A percentile compares a stretch with the other conserved stretches of the same genome.
Evolutionary conservation across 2,329 filamentous ascomycete genomes (phyloP).

Genomic region (Trichophaea hybrida): DNA sequence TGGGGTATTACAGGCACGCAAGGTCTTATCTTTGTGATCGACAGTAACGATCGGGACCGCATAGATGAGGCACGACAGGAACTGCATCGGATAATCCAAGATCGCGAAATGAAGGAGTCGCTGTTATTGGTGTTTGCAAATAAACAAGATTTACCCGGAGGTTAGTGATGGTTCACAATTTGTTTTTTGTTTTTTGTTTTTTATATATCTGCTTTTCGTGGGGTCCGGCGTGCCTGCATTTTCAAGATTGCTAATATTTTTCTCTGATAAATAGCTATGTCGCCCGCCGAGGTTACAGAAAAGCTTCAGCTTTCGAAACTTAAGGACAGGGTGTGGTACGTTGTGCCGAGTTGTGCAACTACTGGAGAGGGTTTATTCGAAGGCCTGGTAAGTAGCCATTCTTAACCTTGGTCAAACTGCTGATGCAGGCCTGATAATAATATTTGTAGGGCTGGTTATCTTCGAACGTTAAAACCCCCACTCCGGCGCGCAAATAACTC

Average conservation of each 20-base stretch:
- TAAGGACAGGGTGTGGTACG: slow-evolving; percentile 74
- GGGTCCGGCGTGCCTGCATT: neutral
- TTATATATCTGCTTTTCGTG: neutral
- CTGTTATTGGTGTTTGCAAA: slow-evolving; percentile 93
- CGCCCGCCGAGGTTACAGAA: slow-evolving; percentile 64
- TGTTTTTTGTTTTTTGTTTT: neutral
- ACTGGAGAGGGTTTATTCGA: slow-evolving; percentile 69
- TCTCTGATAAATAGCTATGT: slow-evolving; percentile 45
- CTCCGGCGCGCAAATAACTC: slow-evolving; percentile 20
- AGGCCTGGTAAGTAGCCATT: slow-evolving; percentile 45
- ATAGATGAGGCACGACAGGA: slow-evolving; percentile 90
- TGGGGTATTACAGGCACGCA: slow-evolving; percentile 54
- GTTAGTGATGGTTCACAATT: slow-evolving; percentile 35
- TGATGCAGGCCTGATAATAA: slow-evolving; percentile 5
- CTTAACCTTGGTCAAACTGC: neutral
- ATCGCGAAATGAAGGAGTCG: slow-evolving; percentile 94
- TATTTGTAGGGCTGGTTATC: slow-evolving; percentile 52
- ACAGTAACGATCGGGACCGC: slow-evolving; percentile 79
- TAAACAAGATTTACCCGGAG: slow-evolving; percentile 87
- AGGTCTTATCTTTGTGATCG: slow-evolving; percentile 96
- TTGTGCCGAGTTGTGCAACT: slow-evolving; percentile 69
- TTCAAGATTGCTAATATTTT: neutral
- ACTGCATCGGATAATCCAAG: slow-evolving; percentile 92
- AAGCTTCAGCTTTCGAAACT: slow-evolving; percentile 60
- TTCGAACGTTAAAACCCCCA: slow-evolving; percentile 59